Conservation (phyloP, 768 basidiomycete species). For the Mycena indigotica region DNA sequence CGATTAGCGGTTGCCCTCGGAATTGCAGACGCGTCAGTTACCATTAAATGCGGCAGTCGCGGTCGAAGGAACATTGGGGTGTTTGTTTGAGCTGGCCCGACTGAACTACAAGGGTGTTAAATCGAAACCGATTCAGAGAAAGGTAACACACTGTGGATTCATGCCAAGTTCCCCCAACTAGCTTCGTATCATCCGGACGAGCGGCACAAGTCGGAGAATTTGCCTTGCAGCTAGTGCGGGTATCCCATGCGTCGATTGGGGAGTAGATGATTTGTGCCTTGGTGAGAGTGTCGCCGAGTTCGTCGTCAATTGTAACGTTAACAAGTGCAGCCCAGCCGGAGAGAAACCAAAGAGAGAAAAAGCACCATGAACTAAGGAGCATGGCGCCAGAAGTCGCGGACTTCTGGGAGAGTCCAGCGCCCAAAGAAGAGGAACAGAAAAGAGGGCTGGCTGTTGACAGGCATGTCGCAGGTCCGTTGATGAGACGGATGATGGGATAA, state of each 20-base stretch:
- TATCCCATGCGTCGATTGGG: slow-evolving; percentile 37
- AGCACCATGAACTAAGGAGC: slow-evolving; percentile 1
- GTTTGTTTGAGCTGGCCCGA: slow-evolving; percentile 15
- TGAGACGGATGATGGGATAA: too few relatives aligned
- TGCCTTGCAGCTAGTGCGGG: slow-evolving; percentile 25
- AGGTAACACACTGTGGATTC: slow-evolving; percentile 28
- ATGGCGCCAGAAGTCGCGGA: slow-evolving; percentile 21
- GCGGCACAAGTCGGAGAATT: slow-evolving; percentile 26
- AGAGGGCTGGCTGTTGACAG: slow-evolving; percentile 1
- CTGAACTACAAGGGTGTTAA: slow-evolving; percentile 16
- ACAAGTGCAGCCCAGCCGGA: slow-evolving; percentile 24
- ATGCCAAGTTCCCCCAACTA: slow-evolving; percentile 38
- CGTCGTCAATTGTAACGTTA: slow-evolving; percentile 48
- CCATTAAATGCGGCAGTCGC: slow-evolving; percentile 40
- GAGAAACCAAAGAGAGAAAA: slow-evolving; percentile 13
- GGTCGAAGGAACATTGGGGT: slow-evolving; percentile 23
- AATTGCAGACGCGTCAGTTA: slow-evolving; percentile 10
- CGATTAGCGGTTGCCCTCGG: background rate
- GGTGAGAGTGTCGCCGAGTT: slow-evolving; percentile 32
- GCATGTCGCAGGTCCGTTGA: too few relatives aligned
- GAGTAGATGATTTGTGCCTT: slow-evolving; percentile 34
- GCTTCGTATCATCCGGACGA: slow-evolving; percentile 21
- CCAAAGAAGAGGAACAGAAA: slow-evolving; percentile 2
- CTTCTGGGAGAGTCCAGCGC: slow-evolving; percentile 19
- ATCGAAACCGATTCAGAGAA: background rate